phyloP scores from a whole-genome alignment of 495 filamentous ascomycete species.

The Aspergillus egyptiacus region DNA sequence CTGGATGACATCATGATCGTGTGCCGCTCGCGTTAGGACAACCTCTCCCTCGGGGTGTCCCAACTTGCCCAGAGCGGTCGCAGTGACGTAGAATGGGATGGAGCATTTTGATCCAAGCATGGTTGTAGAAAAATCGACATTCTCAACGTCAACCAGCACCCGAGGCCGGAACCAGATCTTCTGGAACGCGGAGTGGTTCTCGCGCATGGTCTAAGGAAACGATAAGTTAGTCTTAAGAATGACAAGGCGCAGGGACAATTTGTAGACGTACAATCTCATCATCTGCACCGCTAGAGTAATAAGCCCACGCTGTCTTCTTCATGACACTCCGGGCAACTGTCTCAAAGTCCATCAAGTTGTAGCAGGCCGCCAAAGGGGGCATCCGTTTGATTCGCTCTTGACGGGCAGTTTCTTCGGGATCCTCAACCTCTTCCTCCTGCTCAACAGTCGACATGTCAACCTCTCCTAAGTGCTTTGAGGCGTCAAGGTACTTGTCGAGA shows the following conservation, averaged over 20 bases:
- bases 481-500: constrained; percentile 67
- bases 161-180: constrained; percentile 95
- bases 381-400: constrained; percentile 68
- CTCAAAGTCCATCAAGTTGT: constrained; percentile 94
- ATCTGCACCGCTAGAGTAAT: constrained; percentile 93
- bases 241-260: background rate
- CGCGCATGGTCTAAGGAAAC: constrained; percentile 72
- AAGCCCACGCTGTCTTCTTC: constrained; percentile 95
- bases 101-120: constrained; percentile 83
- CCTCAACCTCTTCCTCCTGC: constrained; percentile 59
- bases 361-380: constrained; percentile 83
- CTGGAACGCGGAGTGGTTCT: constrained; percentile 94
- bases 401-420: constrained; percentile 72
- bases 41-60: constrained; percentile 88
- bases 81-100: constrained; percentile 88
- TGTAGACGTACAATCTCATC: constrained; percentile 83
- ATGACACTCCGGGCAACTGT: constrained; percentile 78
- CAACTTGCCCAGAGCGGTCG: constrained; percentile 86
- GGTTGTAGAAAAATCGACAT: constrained; percentile 76
- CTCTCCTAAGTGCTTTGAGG: constrained; percentile 80
- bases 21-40: constrained; percentile 75
- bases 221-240: background rate
- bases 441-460: constrained; percentile 87
- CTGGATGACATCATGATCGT: constrained; percentile 81
- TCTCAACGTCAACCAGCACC: constrained; percentile 77